Base-by-base conservation (phyloP, 2,329 filamentous ascomycete genomes). In the Parastagonospora avenae region DNA sequence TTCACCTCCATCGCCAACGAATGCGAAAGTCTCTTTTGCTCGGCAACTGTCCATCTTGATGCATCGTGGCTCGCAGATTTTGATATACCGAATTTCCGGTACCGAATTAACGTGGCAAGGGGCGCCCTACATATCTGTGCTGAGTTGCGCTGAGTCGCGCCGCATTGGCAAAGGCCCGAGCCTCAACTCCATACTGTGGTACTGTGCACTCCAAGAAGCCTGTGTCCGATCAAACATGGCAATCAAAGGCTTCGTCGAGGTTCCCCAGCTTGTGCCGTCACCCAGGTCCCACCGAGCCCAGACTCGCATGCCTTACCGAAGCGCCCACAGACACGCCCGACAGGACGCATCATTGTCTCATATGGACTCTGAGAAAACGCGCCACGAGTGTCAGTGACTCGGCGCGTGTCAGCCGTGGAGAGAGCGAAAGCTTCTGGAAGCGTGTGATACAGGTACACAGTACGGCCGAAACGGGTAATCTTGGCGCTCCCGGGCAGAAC, bases 371-470 rank as follows among this genome's bases (percentile, higher is more conserved):
- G 19, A 24, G 19, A 24, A 24, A 24, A 24, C 19, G 19, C 5
- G 19, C 19, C 19, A 5, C 19, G 5, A 24, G 19, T 24, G 19
- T 24, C 41, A 39, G 37, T 49, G 54, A 52, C 51, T 57, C 49
- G 54, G 54, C 48, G 10, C 48, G 52, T 47, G 50, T 49, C 45
- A 58, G 40, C 43, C 42, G 24, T 40, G 42, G 40, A n/a, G 42
- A 38, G 32, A 46, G 42, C 43, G 63, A 62, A 60, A 49, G 52
- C 54, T 62, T 60, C 54, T 49, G 50, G 55, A 59, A 58, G 43
- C 35, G 14, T 31, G 10, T 39, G 33, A 14, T 12, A 39, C 43
- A 38, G 28, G 31, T 16, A n/a, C n/a, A n/a, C n/a, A n/a, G n/a
- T n/a, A 46, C 35, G 24, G 14, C 28, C 43, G 24, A 30, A 11